phyloP scores from a whole-genome alignment of 805 yeast genomes.

The Monosporozyma solicola region DNA sequence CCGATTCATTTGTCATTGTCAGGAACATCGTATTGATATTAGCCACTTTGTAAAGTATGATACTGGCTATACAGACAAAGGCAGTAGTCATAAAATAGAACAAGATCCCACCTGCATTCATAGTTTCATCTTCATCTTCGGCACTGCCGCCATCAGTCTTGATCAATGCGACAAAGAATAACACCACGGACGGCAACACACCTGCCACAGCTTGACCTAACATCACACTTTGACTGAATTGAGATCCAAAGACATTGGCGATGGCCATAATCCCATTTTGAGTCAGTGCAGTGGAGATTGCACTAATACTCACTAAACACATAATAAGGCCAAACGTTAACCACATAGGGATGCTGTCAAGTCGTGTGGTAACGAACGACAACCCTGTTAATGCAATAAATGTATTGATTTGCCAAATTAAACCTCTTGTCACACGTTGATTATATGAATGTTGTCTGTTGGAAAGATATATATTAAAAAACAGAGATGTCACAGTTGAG shows the following conservation, averaged over 20 bases:
- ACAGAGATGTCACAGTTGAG: conserved; percentile 60
- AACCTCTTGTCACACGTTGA: conserved; percentile 52
- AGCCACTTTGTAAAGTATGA: conserved; percentile 18
- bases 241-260: conserved; percentile 65
- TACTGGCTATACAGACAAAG: conserved; percentile 19
- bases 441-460: conserved; percentile 52
- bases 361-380: conserved; percentile 11
- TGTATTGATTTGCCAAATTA: conserved; percentile 44
- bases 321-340: conserved; percentile 42
- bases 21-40: conserved; percentile 14
- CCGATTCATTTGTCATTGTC: not conserved
- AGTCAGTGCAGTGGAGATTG: conserved; percentile 70
- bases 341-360: conserved; percentile 7
- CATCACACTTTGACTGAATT: conserved; percentile 82
- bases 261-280: conserved; percentile 90
- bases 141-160: conserved; percentile 7
- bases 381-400: conserved; percentile 47
- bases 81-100: conserved; percentile 33
- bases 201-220: conserved; percentile 96
- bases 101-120: conserved; percentile 16
- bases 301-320: conserved; percentile 52
- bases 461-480: conserved; percentile 52
- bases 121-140: conserved; percentile 10
- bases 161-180: conserved; percentile 46
- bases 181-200: conserved; percentile 65